These are phyloP conservation scores for Emmonsia crescens DNA, from an alignment of 2,329 filamentous ascomycete species.

Conservation along the genomic window DNA sequence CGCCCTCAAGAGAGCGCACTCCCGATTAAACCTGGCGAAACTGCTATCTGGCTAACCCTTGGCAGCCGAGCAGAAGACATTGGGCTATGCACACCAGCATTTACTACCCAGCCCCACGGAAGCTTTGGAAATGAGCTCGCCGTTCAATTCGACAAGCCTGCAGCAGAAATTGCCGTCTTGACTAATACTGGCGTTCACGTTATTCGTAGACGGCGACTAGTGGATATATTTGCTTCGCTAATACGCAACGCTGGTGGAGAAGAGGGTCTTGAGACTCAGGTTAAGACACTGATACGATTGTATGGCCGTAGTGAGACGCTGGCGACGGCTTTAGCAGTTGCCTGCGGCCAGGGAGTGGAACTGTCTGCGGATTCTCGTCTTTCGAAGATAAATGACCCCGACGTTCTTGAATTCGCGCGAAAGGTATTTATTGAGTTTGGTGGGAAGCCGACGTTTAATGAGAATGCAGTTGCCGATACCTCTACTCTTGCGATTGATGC, in stretches of 20 bases:
- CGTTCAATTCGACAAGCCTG: conserved; percentile 79
- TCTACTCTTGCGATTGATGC: conserved; percentile 62
- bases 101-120: conserved; percentile 53
- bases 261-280: conserved; percentile 69
- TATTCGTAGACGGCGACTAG: conserved; percentile 68
- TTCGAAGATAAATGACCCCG: conserved; percentile 64
- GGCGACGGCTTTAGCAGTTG: conserved; percentile 83
- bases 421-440: conserved; percentile 87
- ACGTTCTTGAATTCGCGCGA: conserved; percentile 73
- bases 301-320: conserved; percentile 87
- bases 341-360: conserved; percentile 85
- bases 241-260: conserved; percentile 59
- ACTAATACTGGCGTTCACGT: conserved; percentile 87
- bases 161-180: conserved; percentile 77
- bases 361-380: conserved; percentile 59
- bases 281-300: conserved; percentile 69
- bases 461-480: conserved; percentile 56
- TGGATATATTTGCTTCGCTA: conserved; percentile 82
- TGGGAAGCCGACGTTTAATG: conserved; percentile 72
- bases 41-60: conserved; percentile 67
- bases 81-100: conserved; percentile 63
- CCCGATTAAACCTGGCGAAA: conserved; percentile 60
- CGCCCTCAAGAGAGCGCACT: conserved; percentile 42
- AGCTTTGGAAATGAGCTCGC: conserved; percentile 94
- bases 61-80: conserved; percentile 66